Conservation (phyloP, 768 basidiomycete species). For the Leucosporidium scottii region DNA sequence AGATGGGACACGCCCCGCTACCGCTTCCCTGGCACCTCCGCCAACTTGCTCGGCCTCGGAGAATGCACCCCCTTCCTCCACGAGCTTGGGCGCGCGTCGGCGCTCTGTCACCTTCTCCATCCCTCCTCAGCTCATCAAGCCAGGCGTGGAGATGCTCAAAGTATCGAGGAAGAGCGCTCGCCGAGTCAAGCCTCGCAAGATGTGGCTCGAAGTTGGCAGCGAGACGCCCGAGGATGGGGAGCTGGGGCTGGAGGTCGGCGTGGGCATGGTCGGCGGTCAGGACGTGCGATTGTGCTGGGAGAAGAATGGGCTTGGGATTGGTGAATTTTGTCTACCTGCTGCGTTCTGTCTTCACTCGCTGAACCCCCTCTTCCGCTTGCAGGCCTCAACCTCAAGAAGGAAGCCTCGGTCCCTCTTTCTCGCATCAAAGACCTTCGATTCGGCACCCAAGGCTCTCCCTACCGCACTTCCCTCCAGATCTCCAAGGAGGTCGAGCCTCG, state of each 20-base stretch:
- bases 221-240: slow-evolving; percentile 11
- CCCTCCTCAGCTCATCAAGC: slow-evolving; percentile 19
- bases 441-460: slow-evolving; percentile 21
- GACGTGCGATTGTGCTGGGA: slow-evolving; percentile 32
- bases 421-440: slow-evolving; percentile 27
- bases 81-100: no score
- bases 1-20: no score
- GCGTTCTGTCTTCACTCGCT: not conserved
- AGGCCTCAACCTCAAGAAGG: not conserved
- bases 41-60: no score
- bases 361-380: not conserved
- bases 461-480: slow-evolving; percentile 30
- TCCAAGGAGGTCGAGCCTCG: slow-evolving; percentile 25
- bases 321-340: not conserved
- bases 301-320: slow-evolving; percentile 22
- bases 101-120: slow-evolving; percentile 11
- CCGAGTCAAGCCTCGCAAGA: slow-evolving; percentile 22
- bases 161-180: slow-evolving; percentile 29
- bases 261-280: slow-evolving; percentile 11
- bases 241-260: slow-evolving; percentile 3
- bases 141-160: slow-evolving; percentile 32
- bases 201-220: slow-evolving; percentile 26
- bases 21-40: no score
- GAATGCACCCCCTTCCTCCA: no score
- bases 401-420: slow-evolving; percentile 21